These are phyloP conservation scores for Asterella californica DNA, from an alignment of 225 moss, liverwort and hornwort species.

Conservation along the genomic window DNA sequence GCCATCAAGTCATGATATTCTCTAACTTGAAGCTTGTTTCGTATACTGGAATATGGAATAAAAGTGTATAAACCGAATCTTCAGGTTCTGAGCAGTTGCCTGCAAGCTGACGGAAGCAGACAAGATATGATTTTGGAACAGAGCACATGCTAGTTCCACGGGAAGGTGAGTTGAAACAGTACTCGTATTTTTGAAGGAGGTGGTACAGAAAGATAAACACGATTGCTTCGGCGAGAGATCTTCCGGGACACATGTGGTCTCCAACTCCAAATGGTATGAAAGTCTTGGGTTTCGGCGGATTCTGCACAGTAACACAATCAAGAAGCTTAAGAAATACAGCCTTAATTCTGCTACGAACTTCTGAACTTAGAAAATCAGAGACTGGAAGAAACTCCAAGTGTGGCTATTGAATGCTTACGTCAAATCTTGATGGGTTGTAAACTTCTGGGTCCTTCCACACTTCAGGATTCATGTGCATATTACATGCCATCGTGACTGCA, in stretches of 20 bases:
- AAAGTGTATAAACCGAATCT: background rate
- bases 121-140: background rate
- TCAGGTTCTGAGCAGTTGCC: background rate
- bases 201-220: conserved; percentile 15
- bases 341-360: background rate
- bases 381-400: background rate
- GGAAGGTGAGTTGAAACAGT: background rate
- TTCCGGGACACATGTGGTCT: conserved; percentile 16
- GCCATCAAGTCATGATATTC: background rate
- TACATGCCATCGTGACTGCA: conserved; percentile 8
- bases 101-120: background rate
- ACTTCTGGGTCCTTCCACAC: conserved; percentile 1
- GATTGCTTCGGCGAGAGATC: conserved; percentile 5
- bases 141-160: background rate
- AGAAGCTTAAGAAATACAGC: background rate
- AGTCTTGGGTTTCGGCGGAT: background rate
- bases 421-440: conserved; percentile 14
- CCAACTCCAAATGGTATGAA: conserved; percentile 17
- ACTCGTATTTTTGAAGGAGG: conserved; percentile 13
- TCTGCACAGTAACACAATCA: background rate
- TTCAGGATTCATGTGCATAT: background rate
- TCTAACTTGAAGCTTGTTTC: background rate
- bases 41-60: background rate
- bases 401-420: background rate
- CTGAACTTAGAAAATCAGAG: too few relatives aligned